Evolutionary conservation across 768 basidiomycete species (phyloP).

Genomic region (Amanita polypyramis): DNA sequence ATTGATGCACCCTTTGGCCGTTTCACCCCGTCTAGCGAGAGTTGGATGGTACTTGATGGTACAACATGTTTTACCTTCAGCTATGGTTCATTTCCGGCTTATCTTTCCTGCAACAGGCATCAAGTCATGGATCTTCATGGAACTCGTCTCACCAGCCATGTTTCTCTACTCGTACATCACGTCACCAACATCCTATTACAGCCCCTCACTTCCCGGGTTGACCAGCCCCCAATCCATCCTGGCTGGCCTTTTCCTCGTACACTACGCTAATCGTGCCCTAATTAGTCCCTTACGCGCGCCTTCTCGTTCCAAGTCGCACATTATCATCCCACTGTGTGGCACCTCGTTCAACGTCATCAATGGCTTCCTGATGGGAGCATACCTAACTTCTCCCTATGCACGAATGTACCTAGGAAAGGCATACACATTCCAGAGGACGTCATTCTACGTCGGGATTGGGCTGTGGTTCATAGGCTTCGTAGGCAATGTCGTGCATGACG

Average conservation of each 20-base stretch:
- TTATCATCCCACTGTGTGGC: constrained; percentile 46
- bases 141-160: constrained; percentile 47
- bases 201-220: constrained; percentile 19
- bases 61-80: not conserved
- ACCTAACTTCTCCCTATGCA: constrained; percentile 50
- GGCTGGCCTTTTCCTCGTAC: constrained; percentile 48
- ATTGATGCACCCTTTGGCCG: constrained; percentile 77
- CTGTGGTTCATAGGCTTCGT: constrained; percentile 65
- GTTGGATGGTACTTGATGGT: constrained; percentile 48
- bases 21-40: constrained; percentile 43
- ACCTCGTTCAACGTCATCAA: constrained; percentile 64
- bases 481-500: constrained; percentile 86
- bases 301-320: constrained; percentile 64
- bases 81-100: not conserved
- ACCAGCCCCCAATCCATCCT: constrained; percentile 39
- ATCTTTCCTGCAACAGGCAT: constrained; percentile 13
- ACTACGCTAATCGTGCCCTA: constrained; percentile 79
- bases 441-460: constrained; percentile 52
- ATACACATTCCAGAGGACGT: constrained; percentile 19
- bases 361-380: constrained; percentile 59
- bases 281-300: constrained; percentile 76
- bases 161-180: constrained; percentile 41
- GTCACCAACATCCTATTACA: constrained; percentile 34
- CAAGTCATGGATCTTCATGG: constrained; percentile 72
- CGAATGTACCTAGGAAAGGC: constrained; percentile 28